Evolutionary conservation across 129 eudicot genomes (phyloP), one percentile per base, ranked within the genome.

Genomic region (Escallonia rubra): DNA sequence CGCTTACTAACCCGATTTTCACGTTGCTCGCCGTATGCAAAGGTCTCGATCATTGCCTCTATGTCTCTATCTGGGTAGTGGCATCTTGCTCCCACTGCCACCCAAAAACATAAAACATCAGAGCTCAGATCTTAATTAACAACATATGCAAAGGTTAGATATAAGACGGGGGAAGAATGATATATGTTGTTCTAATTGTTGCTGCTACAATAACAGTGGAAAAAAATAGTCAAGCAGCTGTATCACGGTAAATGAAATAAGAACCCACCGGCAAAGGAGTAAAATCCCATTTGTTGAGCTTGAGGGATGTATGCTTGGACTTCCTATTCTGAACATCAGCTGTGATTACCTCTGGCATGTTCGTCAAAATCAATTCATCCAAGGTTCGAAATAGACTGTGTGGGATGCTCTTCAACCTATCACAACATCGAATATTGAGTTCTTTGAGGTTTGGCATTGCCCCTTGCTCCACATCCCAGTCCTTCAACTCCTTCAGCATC

Each of bases 371-470:
- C 64, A 83, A 60, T 13, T 83, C 83, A 61, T 80, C 73, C 57
- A 83, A 45, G 4, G 67, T 53, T 57, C 68, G 56, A 55, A 77
- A 66, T 51, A 80, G 42, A 73, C 62, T 69, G 46, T 3, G 39
- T 4, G 84, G 77, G 11, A 83, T 63, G 49, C 40, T 63, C 7
- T 70, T 72, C 44, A 87, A 75, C 72, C 74, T 83, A 39, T 15
- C 14, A 66, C 94, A 87, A 53, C 83, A 2, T 66, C 94, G 72
- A 62, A 87, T 78, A 10, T 81, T 74, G 43, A 87, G 44, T 61
- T 83, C 85, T 72, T 75, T 72, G 34, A 87, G 76, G 55, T 69
- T 72, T 51, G 69, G 66, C 89, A 83, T 80, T 23, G 80, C 84
- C 23, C 76, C 84, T 59, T 75, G 73, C 63, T 69, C 82, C 73